Conservation (phyloP, 2,329 filamentous ascomycete genomes). For the Colletotrichum tropicale region DNA sequence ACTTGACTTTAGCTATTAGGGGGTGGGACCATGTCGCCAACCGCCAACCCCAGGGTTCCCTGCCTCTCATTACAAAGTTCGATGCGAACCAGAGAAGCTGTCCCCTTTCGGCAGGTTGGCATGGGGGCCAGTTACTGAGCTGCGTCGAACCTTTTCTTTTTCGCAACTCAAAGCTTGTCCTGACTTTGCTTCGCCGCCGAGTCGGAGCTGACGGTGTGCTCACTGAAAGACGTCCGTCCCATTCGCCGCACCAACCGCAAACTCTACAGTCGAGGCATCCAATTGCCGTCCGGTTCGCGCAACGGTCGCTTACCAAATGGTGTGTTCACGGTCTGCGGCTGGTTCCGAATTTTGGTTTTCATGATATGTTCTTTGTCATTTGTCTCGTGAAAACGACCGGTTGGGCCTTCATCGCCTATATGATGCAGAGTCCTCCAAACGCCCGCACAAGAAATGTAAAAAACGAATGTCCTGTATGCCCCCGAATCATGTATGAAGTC, state of each 20-base stretch:
- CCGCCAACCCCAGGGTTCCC: background rate
- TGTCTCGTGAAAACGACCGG: background rate
- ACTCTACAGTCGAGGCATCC: background rate
- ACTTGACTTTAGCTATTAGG: constrained; percentile 3
- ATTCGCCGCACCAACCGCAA: background rate
- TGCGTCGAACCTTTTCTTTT: background rate
- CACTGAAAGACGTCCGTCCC: background rate
- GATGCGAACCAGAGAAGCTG: background rate
- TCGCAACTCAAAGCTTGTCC: background rate
- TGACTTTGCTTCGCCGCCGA: background rate
- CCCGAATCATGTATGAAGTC: background rate
- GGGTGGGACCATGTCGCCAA: background rate
- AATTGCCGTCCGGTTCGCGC: background rate
- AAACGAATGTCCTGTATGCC: background rate
- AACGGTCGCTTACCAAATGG: background rate
- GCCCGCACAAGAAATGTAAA: background rate
- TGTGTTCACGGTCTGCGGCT: background rate
- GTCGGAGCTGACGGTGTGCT: background rate
- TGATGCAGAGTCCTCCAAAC: background rate
- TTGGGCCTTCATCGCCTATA: background rate
- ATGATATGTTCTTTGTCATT: background rate
- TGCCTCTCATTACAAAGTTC: background rate
- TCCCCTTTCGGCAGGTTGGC: background rate
- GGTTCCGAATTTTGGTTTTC: background rate
- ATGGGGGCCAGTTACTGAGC: background rate